Evolutionary conservation across 106 monocot species (phyloP), one percentile per base, ranked within the genome.

Genomic region (Gastrodia elata): DNA sequence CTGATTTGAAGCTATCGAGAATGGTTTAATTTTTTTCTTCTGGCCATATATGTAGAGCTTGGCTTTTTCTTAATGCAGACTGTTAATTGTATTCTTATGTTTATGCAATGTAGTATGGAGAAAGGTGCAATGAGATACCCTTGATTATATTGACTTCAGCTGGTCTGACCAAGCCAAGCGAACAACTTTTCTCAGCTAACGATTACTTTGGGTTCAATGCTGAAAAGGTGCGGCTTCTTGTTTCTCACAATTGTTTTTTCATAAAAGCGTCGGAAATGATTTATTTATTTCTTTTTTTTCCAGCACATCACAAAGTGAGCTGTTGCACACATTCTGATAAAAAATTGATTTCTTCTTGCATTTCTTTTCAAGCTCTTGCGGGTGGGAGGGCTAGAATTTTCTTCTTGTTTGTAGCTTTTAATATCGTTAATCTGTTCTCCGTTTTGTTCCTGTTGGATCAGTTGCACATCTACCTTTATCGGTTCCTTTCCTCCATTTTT

Each of bases 141-240:
- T 11, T 69, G 26, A 69, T 69, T 41, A 41, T 69, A 0, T 5
- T 69, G 40, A 40, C 69, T 40, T 69, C 69, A 69, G 41, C 38
- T 39, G 22, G 18, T 69, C 69, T 24, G 38, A 24, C 18, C 14
- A 25, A 22, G 13, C 3, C 40, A 27, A 35, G 39, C 27, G 69
- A 69, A 40, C 24, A 69, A 39, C 69, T 69, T 41, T 10, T 69
- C 6, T 25, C n/a, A 69, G 25, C 39, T 32, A 69, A 69, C 41
- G 69, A 69, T 26, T 69, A 40, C 25, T 69, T 69, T 69, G 40
- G 38, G 2, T 69, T 69, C 69, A 69, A 69, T 69, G 39, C 38
- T 69, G 34, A 41, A 40, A 69, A 69, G 69, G 69, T 69, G 6
- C 14, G 3, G 24, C 10, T 69, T 34, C 67, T 10, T 26, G 13